Evolutionary conservation across 73 alveolate genomes (phyloP).

Genomic region (Blepharisma japonicum): DNA sequence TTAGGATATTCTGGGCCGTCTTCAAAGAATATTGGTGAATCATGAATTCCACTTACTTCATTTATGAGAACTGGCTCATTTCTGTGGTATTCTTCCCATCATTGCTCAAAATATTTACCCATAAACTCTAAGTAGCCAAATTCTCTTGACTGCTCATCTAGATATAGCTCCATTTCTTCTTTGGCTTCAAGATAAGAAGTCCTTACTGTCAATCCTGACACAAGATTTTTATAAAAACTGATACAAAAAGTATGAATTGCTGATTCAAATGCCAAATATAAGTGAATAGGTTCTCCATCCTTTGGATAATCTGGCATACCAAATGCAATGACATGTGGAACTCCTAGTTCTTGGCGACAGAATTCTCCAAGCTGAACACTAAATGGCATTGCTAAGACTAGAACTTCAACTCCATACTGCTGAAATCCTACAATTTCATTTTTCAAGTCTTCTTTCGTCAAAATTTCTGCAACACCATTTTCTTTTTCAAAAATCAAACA

Average conservation of each 20-base stretch:
- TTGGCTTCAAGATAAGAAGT: background rate
- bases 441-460: background rate
- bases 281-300: background rate
- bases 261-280: constrained; percentile 13
- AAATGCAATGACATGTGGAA: constrained; percentile 14
- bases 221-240: constrained; percentile 16
- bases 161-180: constrained; percentile 12
- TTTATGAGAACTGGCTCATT: constrained; percentile 25
- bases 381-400: constrained; percentile 24
- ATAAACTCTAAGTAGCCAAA: background rate
- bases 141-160: background rate
- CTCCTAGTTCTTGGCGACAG: constrained; percentile 1
- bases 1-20: background rate
- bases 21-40: background rate
- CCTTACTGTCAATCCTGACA: constrained; percentile 1
- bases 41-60: background rate
- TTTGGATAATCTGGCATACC: background rate
- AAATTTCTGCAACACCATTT: constrained; percentile 13
- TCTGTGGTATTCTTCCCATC: constrained; percentile 8
- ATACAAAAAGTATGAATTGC: constrained; percentile 20
- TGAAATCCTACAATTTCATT: background rate
- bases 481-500: constrained; percentile 1
- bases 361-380: background rate
- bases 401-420: background rate
- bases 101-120: background rate